Percentiles rank a stretch among this genome's conserved stretches.
phyloP scores from a whole-genome alignment of 345 rosid species.

The Hypericum androsaemum region DNA sequence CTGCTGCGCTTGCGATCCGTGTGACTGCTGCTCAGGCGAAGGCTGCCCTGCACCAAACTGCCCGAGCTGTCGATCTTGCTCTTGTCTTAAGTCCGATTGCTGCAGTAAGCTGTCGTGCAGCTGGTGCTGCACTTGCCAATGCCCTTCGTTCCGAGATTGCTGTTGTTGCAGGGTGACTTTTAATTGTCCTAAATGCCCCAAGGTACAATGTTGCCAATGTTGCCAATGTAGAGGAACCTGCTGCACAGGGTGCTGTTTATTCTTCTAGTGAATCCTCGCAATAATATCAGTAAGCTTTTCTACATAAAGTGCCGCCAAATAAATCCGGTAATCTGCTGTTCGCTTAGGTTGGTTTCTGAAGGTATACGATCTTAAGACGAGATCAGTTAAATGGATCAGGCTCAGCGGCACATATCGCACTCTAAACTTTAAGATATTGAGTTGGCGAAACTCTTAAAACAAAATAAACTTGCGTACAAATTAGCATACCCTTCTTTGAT shows the following conservation, averaged over 20 bases:
- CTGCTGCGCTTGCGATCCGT: slow-evolving; percentile 27
- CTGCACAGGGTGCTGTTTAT: slow-evolving; percentile 38
- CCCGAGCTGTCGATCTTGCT: slow-evolving; percentile 14
- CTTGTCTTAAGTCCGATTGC: slow-evolving; percentile 28
- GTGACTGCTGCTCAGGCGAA: slow-evolving; percentile 5
- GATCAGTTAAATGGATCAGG: too few species aligned
- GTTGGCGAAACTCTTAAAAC: too few species aligned
- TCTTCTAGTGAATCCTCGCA: slow-evolving; percentile 28
- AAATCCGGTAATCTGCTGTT: too few species aligned
- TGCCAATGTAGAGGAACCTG: slow-evolving; percentile 20
- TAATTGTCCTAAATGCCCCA: slow-evolving; percentile 46
- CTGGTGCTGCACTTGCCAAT: slow-evolving; percentile 31
- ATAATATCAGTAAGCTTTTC: slow-evolving; percentile 4
- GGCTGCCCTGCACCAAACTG: slow-evolving; percentile 30
- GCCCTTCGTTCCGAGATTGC: slow-evolving; percentile 42
- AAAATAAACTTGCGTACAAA: too few species aligned
- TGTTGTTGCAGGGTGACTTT: slow-evolving; percentile 26
- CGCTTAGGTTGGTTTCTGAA: too few species aligned
- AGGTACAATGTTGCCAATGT: slow-evolving; percentile 26
- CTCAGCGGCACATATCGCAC: too few species aligned
- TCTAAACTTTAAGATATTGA: too few species aligned
- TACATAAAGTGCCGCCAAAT: neutral
- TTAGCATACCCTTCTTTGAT: too few species aligned
- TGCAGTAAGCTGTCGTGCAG: slow-evolving; percentile 33
- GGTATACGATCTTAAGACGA: too few species aligned